Evolutionary conservation across 345 rosid genomes (phyloP), one percentile per base, ranked within the genome.

Genomic region (Acer saccharum): DNA sequence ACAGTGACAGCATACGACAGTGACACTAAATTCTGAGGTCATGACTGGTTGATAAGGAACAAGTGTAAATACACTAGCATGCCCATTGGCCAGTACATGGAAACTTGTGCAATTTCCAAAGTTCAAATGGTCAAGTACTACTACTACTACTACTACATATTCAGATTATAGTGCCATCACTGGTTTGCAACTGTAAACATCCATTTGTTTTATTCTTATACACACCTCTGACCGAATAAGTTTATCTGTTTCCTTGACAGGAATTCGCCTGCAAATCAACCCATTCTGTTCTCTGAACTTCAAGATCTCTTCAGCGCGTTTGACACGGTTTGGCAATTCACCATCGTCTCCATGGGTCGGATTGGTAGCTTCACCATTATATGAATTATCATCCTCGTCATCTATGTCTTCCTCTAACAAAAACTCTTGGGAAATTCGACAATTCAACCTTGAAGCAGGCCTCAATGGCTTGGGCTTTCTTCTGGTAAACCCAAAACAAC

Each of bases 221-320:
- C 69, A 77, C 76, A 91, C 99, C 98, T 94, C 98, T 9, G 95
- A 84, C 41, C 98, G 98, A 79, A 97, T 73, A 76, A 94, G 90
- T 79, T 61, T 85, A 76, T 85, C 79, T 21, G 99, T 93, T 90
- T 92, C 98, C 86, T 89, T 92, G 35, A 94, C 98, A 67, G 98
- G 98, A 85, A 80, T 82, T 66, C 89, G 92, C 90, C 99, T 88
- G 88, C 99, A 96, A 84, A 91, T 84, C 79, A 88, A 69, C 81
- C 93, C 98, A 87, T 85, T 87, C 72, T 87, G 88, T 77, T 86
- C 84, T 87, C 91, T 92, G 43, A 83, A 77, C 81, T 84, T 90
- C 81, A 96, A 83, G 82, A 91, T 90, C 74, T 96, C 98, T 78
- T 94, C 97, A 25, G 98, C 87, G 14, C 74, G 71, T 83, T 89